These are phyloP conservation scores for Nothophaeocryptopus gaeumannii DNA, from an alignment of 2,329 filamentous ascomycete species.

Conservation along the genomic window DNA sequence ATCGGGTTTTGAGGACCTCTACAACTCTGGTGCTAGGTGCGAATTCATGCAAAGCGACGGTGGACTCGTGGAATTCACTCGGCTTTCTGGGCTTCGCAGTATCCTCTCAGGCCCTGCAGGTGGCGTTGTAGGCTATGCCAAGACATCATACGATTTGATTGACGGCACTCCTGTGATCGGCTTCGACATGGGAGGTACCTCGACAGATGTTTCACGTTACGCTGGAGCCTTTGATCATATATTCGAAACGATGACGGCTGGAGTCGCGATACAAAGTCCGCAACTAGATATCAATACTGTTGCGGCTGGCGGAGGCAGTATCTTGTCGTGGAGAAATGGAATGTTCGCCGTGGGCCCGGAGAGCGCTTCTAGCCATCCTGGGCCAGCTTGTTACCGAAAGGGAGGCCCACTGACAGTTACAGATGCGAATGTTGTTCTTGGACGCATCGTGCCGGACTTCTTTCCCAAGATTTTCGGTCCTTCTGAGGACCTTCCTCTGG, in stretches of 20 bases:
- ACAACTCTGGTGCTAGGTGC: constrained; percentile 28
- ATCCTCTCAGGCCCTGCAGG: constrained; percentile 37
- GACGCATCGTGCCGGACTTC: constrained; percentile 31
- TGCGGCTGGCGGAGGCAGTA: constrained; percentile 50
- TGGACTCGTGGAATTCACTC: constrained; percentile 27
- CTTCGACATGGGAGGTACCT: constrained; percentile 29
- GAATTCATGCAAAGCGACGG: constrained; percentile 35
- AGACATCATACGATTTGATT: constrained; percentile 32
- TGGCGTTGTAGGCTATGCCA: constrained; percentile 36
- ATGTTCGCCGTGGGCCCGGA: constrained; percentile 20
- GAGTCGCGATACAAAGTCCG: constrained; percentile 32
- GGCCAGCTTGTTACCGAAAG: constrained; percentile 36
- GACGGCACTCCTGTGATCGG: constrained; percentile 31
- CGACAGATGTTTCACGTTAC: constrained; percentile 35
- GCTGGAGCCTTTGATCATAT: constrained; percentile 34
- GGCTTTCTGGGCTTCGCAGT: constrained; percentile 33
- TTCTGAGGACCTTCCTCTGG: constrained; percentile 29
- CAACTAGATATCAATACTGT: constrained; percentile 37
- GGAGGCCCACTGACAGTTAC: constrained; percentile 37
- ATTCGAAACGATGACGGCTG: constrained; percentile 35
- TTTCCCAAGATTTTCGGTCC: constrained; percentile 37
- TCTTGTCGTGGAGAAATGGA: constrained; percentile 32
- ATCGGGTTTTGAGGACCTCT: constrained; percentile 28
- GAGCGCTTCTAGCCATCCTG: constrained; percentile 30
- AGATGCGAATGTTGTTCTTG: constrained; percentile 37